A percentile compares a stretch with the other conserved stretches of the same genome.
Conservation (phyloP, 2,329 filamentous ascomycete species). For the Aspergillus amoenus region DNA sequence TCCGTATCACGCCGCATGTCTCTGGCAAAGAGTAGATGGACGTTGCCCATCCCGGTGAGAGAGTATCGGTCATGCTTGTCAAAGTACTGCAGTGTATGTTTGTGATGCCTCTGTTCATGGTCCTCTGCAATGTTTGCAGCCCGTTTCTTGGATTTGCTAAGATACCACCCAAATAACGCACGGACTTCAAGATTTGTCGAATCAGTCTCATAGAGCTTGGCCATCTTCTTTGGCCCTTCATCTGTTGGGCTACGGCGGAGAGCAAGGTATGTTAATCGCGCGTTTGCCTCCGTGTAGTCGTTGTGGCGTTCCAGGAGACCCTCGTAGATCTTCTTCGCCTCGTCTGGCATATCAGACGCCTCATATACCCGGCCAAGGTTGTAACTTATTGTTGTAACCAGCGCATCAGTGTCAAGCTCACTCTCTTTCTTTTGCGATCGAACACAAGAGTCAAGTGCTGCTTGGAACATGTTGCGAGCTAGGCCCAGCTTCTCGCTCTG, state of each 20-base stretch:
- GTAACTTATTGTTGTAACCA: slow-evolving; percentile 95
- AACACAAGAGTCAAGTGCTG: slow-evolving; percentile 84
- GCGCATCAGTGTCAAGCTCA: slow-evolving; percentile 78
- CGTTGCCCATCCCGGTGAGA: slow-evolving; percentile 92
- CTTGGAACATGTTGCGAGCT: slow-evolving; percentile 85
- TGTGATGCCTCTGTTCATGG: slow-evolving; percentile 89
- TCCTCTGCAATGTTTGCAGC: slow-evolving; percentile 81
- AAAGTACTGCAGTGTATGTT: slow-evolving; percentile 88
- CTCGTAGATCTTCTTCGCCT: slow-evolving; percentile 86
- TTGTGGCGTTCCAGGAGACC: slow-evolving; percentile 78
- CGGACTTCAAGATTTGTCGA: slow-evolving; percentile 86
- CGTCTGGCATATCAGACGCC: slow-evolving; percentile 73
- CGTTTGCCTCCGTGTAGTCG: slow-evolving; percentile 89
- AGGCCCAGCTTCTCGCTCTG: slow-evolving; percentile 77
- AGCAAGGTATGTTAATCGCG: slow-evolving; percentile 85
- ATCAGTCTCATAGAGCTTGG: slow-evolving; percentile 81
- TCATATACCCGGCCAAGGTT: slow-evolving; percentile 95
- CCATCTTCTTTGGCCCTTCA: slow-evolving; percentile 81
- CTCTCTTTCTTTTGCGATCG: slow-evolving; percentile 74
- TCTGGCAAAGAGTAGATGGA: slow-evolving; percentile 82
- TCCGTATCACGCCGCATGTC: slow-evolving; percentile 94
- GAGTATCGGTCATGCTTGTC: slow-evolving; percentile 99
- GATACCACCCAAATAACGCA: slow-evolving; percentile 91
- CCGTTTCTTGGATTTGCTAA: slow-evolving; percentile 84
- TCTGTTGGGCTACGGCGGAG: slow-evolving; percentile 77